Conservation (phyloP, 192 early-diverging fungal species). For the Backusella tarrabulga region DNA sequence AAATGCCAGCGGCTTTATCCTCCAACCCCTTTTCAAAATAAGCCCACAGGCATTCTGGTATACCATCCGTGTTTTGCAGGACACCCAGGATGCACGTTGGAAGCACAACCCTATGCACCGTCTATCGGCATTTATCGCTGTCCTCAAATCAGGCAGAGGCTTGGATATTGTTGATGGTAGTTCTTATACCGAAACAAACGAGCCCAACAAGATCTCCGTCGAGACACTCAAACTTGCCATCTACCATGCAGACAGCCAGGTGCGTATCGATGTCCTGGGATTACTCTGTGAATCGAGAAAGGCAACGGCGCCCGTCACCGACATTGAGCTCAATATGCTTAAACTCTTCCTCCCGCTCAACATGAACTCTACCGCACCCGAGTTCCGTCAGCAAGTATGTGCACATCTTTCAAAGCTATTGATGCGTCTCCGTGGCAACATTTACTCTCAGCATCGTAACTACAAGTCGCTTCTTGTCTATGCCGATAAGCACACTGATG, state of each 20-base stretch:
- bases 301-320: constrained; percentile 58
- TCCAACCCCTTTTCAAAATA: constrained; percentile 53
- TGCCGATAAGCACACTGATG: constrained; percentile 21
- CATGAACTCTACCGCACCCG: constrained; percentile 69
- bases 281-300: constrained; percentile 80
- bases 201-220: constrained; percentile 35
- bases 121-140: constrained; percentile 62
- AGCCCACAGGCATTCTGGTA: constrained; percentile 45
- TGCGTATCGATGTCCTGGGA: constrained; percentile 77
- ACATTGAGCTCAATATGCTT: constrained; percentile 63
- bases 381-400: constrained; percentile 78
- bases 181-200: constrained; percentile 25
- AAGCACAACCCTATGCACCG: constrained; percentile 30
- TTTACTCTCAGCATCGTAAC: constrained; percentile 40
- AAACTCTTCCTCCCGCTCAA: constrained; percentile 69
- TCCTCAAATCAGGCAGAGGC: constrained; percentile 53
- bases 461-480: constrained; percentile 29
- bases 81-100: constrained; percentile 15
- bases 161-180: constrained; percentile 57
- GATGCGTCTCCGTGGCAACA: constrained; percentile 55
- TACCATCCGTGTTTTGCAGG: constrained; percentile 39
- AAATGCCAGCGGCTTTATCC: constrained; percentile 54
- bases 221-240: constrained; percentile 60
- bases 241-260: constrained; percentile 65
- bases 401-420: constrained; percentile 60